A percentile compares a stretch with the other conserved stretches of the same genome.
Conservation (phyloP, 352 stramenopile genomes). For the Bremia lactucae region DNA sequence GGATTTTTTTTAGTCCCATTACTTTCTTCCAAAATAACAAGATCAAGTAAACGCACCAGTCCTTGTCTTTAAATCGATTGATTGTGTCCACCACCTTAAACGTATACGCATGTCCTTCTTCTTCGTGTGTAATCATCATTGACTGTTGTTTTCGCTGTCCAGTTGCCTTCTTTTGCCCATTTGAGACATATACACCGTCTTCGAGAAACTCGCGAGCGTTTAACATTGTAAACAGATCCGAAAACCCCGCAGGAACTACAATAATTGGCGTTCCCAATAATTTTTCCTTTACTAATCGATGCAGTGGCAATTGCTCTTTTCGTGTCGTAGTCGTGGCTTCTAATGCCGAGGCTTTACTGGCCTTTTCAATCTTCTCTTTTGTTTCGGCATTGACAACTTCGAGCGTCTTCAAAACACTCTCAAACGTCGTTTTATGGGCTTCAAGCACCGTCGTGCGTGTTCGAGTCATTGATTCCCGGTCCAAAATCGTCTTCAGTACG, state of each 20-base stretch:
- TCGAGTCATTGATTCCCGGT: slow-evolving; percentile 55
- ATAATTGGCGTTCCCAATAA: slow-evolving; percentile 85
- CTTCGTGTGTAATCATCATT: slow-evolving; percentile 72
- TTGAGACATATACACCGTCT: slow-evolving; percentile 67
- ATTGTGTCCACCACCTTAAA: slow-evolving; percentile 87
- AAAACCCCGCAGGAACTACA: slow-evolving; percentile 81
- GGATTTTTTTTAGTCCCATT: neutral
- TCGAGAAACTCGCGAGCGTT: slow-evolving; percentile 85
- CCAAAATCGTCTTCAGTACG: slow-evolving; percentile 48
- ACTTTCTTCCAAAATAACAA: neutral
- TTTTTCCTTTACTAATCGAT: slow-evolving; percentile 61
- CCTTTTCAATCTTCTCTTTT: slow-evolving; percentile 83
- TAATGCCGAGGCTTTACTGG: slow-evolving; percentile 54
- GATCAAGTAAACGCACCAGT: slow-evolving; percentile 48
- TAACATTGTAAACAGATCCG: slow-evolving; percentile 82
- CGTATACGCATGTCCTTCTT: slow-evolving; percentile 69
- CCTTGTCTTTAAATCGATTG: slow-evolving; percentile 71
- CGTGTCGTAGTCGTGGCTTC: slow-evolving; percentile 23
- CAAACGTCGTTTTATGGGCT: slow-evolving; percentile 72
- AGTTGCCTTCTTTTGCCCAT: slow-evolving; percentile 82
- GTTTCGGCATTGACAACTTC: slow-evolving; percentile 75
- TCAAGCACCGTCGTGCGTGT: slow-evolving; percentile 69
- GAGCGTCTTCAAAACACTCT: slow-evolving; percentile 70
- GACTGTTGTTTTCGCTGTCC: slow-evolving; percentile 71
- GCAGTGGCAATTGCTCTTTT: slow-evolving; percentile 62